These are phyloP conservation scores for Kwoniella sp. DNA, from an alignment of 768 basidiomycete genomes.

Conservation along the genomic window DNA sequence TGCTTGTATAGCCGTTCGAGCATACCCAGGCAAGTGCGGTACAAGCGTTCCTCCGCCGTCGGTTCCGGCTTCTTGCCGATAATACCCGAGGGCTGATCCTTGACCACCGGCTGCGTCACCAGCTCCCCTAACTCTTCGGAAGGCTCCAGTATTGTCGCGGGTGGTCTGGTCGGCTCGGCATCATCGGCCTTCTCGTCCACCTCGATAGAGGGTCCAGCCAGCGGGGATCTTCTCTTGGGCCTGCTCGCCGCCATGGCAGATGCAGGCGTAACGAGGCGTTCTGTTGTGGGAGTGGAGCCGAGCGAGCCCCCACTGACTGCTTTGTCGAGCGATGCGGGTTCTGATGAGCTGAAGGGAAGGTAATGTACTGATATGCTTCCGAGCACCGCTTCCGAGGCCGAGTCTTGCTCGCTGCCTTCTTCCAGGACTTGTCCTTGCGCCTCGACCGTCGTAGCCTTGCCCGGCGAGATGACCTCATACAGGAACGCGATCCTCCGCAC, in stretches of 20 bases:
- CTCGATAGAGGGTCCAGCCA: constrained; percentile 15
- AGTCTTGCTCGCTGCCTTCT: constrained; percentile 1
- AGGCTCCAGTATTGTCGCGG: constrained; percentile 41
- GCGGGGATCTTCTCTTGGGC: constrained; percentile 19
- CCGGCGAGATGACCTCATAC: constrained; percentile 50
- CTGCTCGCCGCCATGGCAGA: too few species aligned
- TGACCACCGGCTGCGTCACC: too few species aligned
- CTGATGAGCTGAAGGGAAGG: constrained; percentile 20
- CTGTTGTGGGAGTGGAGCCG: too few species aligned
- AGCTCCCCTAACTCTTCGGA: too few species aligned
- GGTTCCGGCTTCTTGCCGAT: too few species aligned
- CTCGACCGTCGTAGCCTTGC: background rate
- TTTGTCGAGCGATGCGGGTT: too few species aligned
- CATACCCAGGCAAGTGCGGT: constrained; percentile 73
- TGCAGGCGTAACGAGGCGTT: too few species aligned
- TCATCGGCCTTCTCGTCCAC: background rate
- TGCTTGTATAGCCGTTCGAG: constrained; percentile 81
- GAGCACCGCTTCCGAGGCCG: background rate
- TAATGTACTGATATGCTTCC: constrained; percentile 30
- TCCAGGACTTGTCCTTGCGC: background rate
- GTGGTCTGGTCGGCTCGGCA: constrained; percentile 35
- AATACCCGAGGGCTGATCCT: too few species aligned
- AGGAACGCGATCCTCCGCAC: constrained; percentile 76
- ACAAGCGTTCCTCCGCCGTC: constrained; percentile 60
- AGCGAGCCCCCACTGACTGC: too few species aligned